phyloP scores from a whole-genome alignment of 139 green algal genomes.

The Picochlorum sp. region DNA sequence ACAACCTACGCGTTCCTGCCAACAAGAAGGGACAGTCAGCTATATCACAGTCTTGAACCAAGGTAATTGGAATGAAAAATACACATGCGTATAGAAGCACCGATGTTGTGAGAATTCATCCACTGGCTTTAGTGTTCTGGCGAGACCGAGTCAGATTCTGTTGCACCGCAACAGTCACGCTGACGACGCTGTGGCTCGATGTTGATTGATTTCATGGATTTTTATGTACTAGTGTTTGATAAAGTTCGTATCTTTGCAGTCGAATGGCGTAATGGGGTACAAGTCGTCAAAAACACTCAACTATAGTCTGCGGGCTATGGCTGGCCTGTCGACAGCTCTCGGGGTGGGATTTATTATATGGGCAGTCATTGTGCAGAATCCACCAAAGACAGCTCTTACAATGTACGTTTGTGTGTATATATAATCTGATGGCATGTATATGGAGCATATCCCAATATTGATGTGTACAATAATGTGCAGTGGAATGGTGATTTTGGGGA shows the following conservation, averaged over 20 bases:
- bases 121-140: background rate
- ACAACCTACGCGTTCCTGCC: too few species aligned
- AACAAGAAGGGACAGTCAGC: too few species aligned
- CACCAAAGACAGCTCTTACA: constrained; percentile 26
- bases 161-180: background rate
- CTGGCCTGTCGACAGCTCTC: constrained; percentile 9
- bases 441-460: background rate
- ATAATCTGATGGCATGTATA: background rate
- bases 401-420: constrained; percentile 19
- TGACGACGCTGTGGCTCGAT: background rate
- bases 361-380: constrained; percentile 27
- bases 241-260: background rate
- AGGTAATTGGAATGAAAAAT: too few species aligned
- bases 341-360: constrained; percentile 34
- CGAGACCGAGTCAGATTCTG: background rate
- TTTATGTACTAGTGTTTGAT: background rate
- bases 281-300: constrained; percentile 6
- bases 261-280: background rate
- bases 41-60: too few species aligned
- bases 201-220: background rate
- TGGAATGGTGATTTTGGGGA: constrained; percentile 28
- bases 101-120: background rate
- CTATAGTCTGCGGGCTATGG: constrained; percentile 18
- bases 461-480: constrained; percentile 8
- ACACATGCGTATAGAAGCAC: too few species aligned